Conservation (phyloP, 2,329 filamentous ascomycete species). For the Pseudogymnoascus sp. region DNA sequence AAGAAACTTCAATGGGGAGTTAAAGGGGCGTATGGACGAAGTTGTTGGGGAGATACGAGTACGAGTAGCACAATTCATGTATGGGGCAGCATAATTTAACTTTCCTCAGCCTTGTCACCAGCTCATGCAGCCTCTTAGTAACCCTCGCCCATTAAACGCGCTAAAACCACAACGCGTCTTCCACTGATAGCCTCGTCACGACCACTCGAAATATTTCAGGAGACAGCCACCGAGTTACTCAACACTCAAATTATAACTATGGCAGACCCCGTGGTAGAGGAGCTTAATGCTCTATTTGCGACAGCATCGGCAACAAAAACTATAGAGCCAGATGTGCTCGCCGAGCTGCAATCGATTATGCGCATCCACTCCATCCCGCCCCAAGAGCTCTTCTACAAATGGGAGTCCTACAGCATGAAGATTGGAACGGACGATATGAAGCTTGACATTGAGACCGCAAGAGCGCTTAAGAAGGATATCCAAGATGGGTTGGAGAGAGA, state of each 20-base stretch:
- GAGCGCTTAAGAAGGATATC: slow-evolving; percentile 76
- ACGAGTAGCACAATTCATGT: slow-evolving; percentile 6
- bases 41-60: neutral
- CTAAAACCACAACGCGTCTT: slow-evolving; percentile 6
- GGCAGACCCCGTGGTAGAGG: slow-evolving; percentile 17
- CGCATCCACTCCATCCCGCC: slow-evolving; percentile 70
- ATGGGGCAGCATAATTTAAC: neutral
- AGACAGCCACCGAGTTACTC: neutral
- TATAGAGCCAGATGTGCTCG: slow-evolving; percentile 68
- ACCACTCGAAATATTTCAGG: slow-evolving; percentile 6
- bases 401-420: slow-evolving; percentile 96
- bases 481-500: slow-evolving; percentile 77
- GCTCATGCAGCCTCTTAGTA: neutral
- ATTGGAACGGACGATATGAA: slow-evolving; percentile 75
- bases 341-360: slow-evolving; percentile 79
- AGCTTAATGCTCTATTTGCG: slow-evolving; percentile 25
- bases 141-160: slow-evolving; percentile 1
- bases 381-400: slow-evolving; percentile 94
- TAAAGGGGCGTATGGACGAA: neutral
- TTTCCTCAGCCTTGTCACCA: slow-evolving; percentile 2
- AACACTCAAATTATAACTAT: slow-evolving; percentile 11
- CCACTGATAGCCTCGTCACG: slow-evolving; percentile 8
- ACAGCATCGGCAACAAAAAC: slow-evolving; percentile 15
- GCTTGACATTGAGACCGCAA: slow-evolving; percentile 60
- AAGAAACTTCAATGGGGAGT: neutral